A percentile compares a stretch with the other conserved stretches of the same genome.
phyloP scores from a whole-genome alignment of 2,329 filamentous ascomycete species.

The Penicillium capsulatum region DNA sequence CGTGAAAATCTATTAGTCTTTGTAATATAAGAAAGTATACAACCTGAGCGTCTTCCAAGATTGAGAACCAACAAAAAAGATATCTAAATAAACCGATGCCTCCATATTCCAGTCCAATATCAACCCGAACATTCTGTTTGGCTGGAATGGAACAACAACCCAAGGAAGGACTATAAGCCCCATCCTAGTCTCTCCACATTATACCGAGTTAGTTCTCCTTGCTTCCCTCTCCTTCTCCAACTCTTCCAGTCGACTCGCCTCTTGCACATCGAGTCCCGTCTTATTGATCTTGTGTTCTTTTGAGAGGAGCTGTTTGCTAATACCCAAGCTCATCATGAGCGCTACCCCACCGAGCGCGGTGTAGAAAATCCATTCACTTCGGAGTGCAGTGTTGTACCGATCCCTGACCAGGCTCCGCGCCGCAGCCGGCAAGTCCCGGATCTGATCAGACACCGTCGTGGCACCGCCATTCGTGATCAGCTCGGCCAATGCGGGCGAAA shows the following conservation, averaged over 20 bases:
- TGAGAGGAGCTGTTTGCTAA: constrained; percentile 2
- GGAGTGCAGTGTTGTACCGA: not conserved
- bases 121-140: not conserved
- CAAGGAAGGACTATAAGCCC: no score
- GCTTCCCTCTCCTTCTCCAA: not conserved
- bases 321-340: not conserved
- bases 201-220: not conserved
- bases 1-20: not conserved
- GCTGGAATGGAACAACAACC: not conserved
- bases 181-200: not conserved
- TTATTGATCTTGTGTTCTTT: constrained; percentile 1
- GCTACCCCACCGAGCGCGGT: not conserved
- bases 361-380: constrained; percentile 1
- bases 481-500: not conserved
- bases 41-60: constrained; percentile 2
- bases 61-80: not conserved
- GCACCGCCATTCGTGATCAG: constrained; percentile 1
- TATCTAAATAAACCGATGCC: not conserved
- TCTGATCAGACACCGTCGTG: not conserved
- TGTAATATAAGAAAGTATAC: not conserved
- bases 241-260: constrained; percentile 5
- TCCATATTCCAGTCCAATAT: not conserved
- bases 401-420: not conserved
- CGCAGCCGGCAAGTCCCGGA: not conserved
- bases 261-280: constrained; percentile 2